Evolutionary conservation across 371 early-diverging fungal species (phyloP), one percentile per base, ranked within the genome.

Genomic region (Batrachochytrium dendrobatidis): DNA sequence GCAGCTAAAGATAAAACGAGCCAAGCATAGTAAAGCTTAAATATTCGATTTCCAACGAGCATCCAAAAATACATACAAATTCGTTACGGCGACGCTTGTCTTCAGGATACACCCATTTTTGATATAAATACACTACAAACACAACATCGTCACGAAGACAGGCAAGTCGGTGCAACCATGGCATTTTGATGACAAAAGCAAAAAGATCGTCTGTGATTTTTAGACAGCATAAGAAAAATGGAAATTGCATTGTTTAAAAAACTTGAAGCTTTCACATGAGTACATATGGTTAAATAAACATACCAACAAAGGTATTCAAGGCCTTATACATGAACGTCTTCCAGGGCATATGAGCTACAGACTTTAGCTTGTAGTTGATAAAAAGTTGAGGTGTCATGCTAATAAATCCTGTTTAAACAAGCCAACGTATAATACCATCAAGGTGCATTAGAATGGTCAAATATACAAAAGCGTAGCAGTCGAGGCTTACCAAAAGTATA

Each of bases 131-230:
- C 20, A 92, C 76, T 58, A 92, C 76, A 65, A 94, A 94, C 8
- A 94, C 81, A 5, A 89, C 82, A 62, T 94, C 92, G 52, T 71
- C 72, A 45, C 93, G 82, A 35, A 95, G 80, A 72, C 90, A 90
- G 2, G 96, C 96, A 48, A 95, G 68, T 24, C 94, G 80, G 70
- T 95, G 95, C n/a, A 92, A 74, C 57, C 82, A 85, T 29, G 95
- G 95, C 95, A 95, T 95, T 67, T 89, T 89, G 79, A 94, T 91
- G 43, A 90, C 85, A 71, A 92, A 95, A 2, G 92, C 93, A 73
- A 95, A 95, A 68, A 95, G 65, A 63, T 95, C 96, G 68, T 95
- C 93, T 60, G 73, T 48, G 60, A 69, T n/a, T n/a, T n/a, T n/a
- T n/a, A n/a, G n/a, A n/a, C n/a, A n/a, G 69, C 55, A 32, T 1